phyloP scores from a whole-genome alignment of 2,329 filamentous ascomycete species.

The Aureobasidium sp. region DNA sequence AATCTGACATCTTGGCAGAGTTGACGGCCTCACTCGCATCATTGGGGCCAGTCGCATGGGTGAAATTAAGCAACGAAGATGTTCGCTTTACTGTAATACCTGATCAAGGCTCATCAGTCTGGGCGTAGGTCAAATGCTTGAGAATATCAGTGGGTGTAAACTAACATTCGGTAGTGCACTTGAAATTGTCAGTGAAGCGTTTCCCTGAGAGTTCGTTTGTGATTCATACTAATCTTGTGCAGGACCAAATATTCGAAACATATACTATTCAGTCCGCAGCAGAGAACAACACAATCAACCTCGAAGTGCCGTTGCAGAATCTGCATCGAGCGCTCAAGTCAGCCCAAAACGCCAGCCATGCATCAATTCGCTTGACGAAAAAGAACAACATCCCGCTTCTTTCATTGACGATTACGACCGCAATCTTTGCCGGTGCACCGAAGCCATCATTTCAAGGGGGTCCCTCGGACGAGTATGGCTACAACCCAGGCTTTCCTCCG shows the following conservation, averaged over 20 bases:
- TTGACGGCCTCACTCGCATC: conserved; percentile 56
- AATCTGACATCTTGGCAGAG: conserved; percentile 36
- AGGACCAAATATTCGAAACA: conserved; percentile 75
- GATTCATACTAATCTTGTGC: conserved; percentile 17
- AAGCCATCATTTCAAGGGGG: background rate
- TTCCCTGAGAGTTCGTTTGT: background rate
- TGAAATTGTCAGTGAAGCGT: conserved; percentile 30
- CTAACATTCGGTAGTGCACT: conserved; percentile 30
- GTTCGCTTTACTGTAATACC: conserved; percentile 94
- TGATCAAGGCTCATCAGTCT: conserved; percentile 90
- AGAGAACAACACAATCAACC: conserved; percentile 80
- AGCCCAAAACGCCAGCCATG: conserved; percentile 70
- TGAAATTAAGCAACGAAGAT: conserved; percentile 78
- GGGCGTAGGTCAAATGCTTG: conserved; percentile 59
- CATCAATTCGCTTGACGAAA: conserved; percentile 84
- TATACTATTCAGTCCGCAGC: conserved; percentile 84
- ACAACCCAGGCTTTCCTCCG: background rate
- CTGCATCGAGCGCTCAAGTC: conserved; percentile 89
- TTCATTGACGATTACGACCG: conserved; percentile 81
- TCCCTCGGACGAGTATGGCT: background rate
- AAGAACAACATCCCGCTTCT: conserved; percentile 81
- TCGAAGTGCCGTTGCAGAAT: conserved; percentile 83
- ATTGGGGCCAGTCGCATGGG: conserved; percentile 78
- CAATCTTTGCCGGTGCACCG: conserved; percentile 43
- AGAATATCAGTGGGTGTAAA: background rate